Evolutionary conservation across 75 land plant species (phyloP).

Genomic region (Pinus tabuliformis): DNA sequence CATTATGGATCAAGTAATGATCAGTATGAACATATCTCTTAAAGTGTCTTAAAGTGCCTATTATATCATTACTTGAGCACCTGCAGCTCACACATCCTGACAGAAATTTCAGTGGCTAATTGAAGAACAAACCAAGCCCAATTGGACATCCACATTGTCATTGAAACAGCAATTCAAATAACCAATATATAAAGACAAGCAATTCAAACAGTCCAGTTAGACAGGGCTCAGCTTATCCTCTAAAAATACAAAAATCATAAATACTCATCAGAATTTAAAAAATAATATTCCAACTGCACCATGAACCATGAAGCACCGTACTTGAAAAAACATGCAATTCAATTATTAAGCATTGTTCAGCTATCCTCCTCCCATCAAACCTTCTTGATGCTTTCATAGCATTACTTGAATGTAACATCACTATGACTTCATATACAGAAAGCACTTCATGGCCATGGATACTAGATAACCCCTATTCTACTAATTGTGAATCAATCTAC

Average conservation of each 20-base stretch:
- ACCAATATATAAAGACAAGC: background rate
- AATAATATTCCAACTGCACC: too few relatives aligned
- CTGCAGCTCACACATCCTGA: too few relatives aligned
- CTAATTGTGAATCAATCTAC: too few relatives aligned
- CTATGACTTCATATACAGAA: background rate
- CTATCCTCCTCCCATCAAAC: background rate
- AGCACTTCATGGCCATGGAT: too few relatives aligned
- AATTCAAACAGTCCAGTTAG: background rate
- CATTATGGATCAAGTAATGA: background rate
- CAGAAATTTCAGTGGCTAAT: background rate
- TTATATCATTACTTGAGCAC: background rate
- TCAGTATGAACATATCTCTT: background rate
- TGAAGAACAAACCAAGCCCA: background rate
- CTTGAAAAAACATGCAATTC: background rate
- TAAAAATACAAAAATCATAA: background rate
- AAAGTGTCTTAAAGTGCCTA: background rate
- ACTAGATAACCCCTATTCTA: too few relatives aligned
- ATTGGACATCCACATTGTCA: conserved; percentile 1
- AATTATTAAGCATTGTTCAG: background rate
- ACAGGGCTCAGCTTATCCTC: background rate
- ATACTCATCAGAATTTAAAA: too few relatives aligned
- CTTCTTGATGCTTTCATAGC: background rate
- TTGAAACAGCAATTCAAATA: background rate
- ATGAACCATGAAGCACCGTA: background rate
- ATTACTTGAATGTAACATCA: background rate